These are phyloP conservation scores for Blastobotrys aristatus DNA, from an alignment of 1,139 yeast species.

Conservation along the genomic window DNA sequence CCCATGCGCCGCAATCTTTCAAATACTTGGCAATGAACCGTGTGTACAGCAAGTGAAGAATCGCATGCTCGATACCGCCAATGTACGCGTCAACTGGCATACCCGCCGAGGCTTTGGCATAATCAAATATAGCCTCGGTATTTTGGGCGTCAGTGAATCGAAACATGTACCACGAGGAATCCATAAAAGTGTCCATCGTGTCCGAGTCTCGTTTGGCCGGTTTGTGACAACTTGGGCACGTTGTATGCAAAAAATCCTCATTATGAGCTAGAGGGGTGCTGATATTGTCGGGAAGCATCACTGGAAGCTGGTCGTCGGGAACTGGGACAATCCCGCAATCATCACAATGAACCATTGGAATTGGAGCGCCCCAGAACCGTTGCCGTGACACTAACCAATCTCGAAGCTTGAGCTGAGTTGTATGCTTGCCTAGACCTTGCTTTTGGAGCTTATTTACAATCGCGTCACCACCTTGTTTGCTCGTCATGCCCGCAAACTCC, in stretches of 20 bases:
- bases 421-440: constrained; percentile 40
- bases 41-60: constrained; percentile 78
- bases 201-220: constrained; percentile 87
- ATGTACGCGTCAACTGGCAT: constrained; percentile 88
- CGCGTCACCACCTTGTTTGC: constrained; percentile 47
- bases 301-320: constrained; percentile 82
- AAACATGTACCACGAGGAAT: constrained; percentile 93
- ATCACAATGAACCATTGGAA: constrained; percentile 85
- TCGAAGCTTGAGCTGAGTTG: constrained; percentile 60
- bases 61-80: constrained; percentile 97
- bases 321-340: constrained; percentile 87
- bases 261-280: constrained; percentile 71
- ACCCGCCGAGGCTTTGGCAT: constrained; percentile 45
- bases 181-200: constrained; percentile 98
- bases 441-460: constrained; percentile 44
- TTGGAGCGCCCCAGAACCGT: constrained; percentile 98
- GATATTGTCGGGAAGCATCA: constrained; percentile 60
- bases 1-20: constrained; percentile 55
- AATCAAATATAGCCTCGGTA: constrained; percentile 45
- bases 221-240: constrained; percentile 76
- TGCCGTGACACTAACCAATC: constrained; percentile 96
- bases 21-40: constrained; percentile 81
- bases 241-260: constrained; percentile 63
- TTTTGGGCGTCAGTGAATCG: constrained; percentile 77
- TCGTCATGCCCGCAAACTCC: constrained; percentile 46